Conservation (phyloP, 352 stramenopile species). For the Pythium folliculosum region DNA sequence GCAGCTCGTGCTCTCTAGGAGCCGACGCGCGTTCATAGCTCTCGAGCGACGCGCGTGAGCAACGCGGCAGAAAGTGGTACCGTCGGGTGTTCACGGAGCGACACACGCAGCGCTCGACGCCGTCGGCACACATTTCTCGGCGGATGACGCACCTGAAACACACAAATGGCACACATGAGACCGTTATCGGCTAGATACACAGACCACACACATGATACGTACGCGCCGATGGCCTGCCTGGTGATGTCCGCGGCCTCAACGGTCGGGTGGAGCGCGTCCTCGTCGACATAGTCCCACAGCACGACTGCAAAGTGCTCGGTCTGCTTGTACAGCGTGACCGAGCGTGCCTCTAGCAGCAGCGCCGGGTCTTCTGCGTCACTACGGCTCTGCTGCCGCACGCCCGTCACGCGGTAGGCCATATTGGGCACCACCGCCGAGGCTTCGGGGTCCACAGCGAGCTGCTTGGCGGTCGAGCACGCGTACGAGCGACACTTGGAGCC, state of each 20-base stretch:
- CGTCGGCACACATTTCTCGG: slow-evolving; percentile 13
- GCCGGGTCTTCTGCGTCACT: slow-evolving; percentile 17
- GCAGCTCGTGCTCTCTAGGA: neutral
- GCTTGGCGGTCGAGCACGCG: neutral
- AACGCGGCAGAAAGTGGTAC: slow-evolving; percentile 7
- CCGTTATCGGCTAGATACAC: too few relatives aligned
- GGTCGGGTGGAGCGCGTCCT: slow-evolving; percentile 36
- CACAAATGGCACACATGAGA: slow-evolving; percentile 6
- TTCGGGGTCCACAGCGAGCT: slow-evolving; percentile 6
- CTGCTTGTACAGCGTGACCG: slow-evolving; percentile 34
- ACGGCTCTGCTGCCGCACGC: slow-evolving; percentile 15
- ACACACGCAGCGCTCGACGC: slow-evolving; percentile 10
- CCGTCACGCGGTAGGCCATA: slow-evolving; percentile 33
- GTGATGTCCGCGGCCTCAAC: slow-evolving; percentile 32
- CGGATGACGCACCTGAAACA: slow-evolving; percentile 16
- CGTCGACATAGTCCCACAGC: slow-evolving; percentile 43
- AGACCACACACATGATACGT: too few relatives aligned
- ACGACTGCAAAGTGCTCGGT: slow-evolving; percentile 35
- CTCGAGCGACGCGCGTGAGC: neutral
- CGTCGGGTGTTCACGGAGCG: slow-evolving; percentile 17
- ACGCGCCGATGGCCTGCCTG: slow-evolving; percentile 39
- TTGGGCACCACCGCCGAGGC: slow-evolving; percentile 28
- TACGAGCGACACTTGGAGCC: slow-evolving; percentile 9
- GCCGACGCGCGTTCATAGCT: neutral
- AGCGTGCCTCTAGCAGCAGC: slow-evolving; percentile 24